Evolutionary conservation across 108 stramenopile species (phyloP).

Genomic region (Cyclotella atomus): DNA sequence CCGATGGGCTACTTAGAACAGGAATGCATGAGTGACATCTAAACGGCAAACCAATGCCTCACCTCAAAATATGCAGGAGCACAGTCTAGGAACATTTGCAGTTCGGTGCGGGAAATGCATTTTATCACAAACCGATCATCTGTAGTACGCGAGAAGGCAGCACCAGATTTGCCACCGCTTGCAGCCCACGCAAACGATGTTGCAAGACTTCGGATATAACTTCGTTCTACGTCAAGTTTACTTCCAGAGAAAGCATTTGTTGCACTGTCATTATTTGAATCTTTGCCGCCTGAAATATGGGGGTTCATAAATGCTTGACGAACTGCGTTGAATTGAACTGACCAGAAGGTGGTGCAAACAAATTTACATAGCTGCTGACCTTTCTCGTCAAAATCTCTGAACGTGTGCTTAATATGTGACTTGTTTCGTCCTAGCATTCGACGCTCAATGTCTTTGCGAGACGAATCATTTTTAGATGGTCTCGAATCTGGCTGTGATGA

Average conservation of each 20-base stretch:
- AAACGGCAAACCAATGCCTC: background rate
- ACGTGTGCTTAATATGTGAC: constrained; percentile 91
- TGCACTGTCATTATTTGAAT: constrained; percentile 24
- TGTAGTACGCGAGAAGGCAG: constrained; percentile 78
- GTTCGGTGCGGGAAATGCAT: constrained; percentile 92
- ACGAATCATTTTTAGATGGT: constrained; percentile 36
- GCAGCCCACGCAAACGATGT: constrained; percentile 88
- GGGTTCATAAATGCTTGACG: constrained; percentile 84
- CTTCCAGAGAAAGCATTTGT: constrained; percentile 21
- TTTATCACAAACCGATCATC: constrained; percentile 96
- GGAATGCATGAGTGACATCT: background rate
- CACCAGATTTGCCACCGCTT: constrained; percentile 94
- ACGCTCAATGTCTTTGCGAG: constrained; percentile 74
- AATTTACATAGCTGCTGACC: constrained; percentile 92
- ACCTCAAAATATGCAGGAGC: constrained; percentile 96
- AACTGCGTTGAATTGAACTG: constrained; percentile 95
- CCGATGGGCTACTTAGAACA: too few relatives aligned
- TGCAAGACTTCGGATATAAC: constrained; percentile 85
- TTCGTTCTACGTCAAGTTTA: constrained; percentile 70
- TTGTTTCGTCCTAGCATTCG: constrained; percentile 87
- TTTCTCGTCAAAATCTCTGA: constrained; percentile 91
- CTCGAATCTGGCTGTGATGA: constrained; percentile 32
- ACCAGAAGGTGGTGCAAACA: constrained; percentile 94
- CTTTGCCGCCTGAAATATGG: constrained; percentile 36
- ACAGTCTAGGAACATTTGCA: constrained; percentile 98